phyloP scores from a whole-genome alignment of 2,329 filamentous ascomycete species.

The Pseudocercospora pini-densiflorae region DNA sequence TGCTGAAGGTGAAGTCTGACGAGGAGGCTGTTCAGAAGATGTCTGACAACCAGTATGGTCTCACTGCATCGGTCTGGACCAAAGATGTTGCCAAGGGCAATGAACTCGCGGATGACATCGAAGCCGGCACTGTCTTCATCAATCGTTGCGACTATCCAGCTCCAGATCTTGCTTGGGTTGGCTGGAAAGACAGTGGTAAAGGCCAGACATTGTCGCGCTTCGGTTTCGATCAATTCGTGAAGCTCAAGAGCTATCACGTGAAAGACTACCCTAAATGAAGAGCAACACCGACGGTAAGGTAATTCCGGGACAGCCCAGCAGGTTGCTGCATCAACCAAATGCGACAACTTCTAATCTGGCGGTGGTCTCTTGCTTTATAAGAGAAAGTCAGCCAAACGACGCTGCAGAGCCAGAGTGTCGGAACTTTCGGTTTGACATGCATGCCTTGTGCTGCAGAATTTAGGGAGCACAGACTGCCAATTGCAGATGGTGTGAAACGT shows the following conservation, averaged over 20 bases:
- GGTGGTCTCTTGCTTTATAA: neutral
- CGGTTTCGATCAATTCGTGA: constrained; percentile 94
- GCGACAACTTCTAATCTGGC: neutral
- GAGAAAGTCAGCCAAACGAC: constrained; percentile 1
- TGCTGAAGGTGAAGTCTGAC: constrained; percentile 83
- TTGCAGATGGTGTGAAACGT: neutral
- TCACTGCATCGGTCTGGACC: constrained; percentile 98
- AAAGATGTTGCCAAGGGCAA: constrained; percentile 79
- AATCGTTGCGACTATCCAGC: constrained; percentile 92
- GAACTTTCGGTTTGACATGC: constrained; percentile 3
- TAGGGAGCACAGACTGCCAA: neutral
- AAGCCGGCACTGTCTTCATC: constrained; percentile 94
- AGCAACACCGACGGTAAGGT: neutral
- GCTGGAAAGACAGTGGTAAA: constrained; percentile 96
- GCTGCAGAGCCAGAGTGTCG: neutral
- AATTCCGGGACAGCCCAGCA: neutral
- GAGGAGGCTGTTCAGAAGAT: constrained; percentile 81
- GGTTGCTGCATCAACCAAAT: constrained; percentile 3
- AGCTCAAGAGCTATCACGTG: constrained; percentile 93
- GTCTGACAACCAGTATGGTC: constrained; percentile 93
- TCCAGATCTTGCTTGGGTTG: constrained; percentile 69
- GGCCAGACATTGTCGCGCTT: constrained; percentile 87
- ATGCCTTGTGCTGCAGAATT: neutral
- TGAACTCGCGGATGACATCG: constrained; percentile 76
- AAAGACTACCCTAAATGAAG: constrained; percentile 69